Evolutionary conservation across 2,329 filamentous ascomycete genomes (phyloP), one percentile per base, ranked within the genome.

Genomic region (Penicillium sp.): DNA sequence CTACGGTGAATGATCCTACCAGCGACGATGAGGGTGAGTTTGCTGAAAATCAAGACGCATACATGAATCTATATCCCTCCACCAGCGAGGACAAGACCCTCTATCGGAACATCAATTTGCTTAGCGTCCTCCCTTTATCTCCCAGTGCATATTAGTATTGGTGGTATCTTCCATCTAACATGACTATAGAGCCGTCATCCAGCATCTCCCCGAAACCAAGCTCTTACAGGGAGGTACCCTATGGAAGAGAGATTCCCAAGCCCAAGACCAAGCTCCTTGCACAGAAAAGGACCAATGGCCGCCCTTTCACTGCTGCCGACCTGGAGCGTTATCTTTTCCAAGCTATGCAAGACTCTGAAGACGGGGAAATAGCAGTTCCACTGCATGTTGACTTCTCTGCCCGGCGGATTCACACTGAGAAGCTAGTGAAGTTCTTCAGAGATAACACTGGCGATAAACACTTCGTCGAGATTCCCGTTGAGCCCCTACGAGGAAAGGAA

Each of bases 341-440:
- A 29, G 6, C 2, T 18, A 2, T 36, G 34, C 11, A 13, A 5
- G 3, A 3, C n/a, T 42, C 5, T 1, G 24, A 38, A 21, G 42
- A 49, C 6, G 21, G 39, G 14, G 48, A 31, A 11, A n/a, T 31
- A 1, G 2, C 22, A 1, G 10, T 13, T 4, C 36, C 32, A 4
- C 21, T 14, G 8, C 7, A 42, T 5, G 6, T 21, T 2, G 36
- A 40, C 27, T n/a, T 40, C 21, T 21, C n/a, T 14, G 29, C 29
- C 5, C 46, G 39, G 8, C 42, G 31, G 40, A 22, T 40, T 1
- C 34, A 4, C 8, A 53, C 47, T 11, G 24, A 34, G 13, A 45
- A 31, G 32, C 24, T 51, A 11, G 50, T 61, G 1, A 10, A 29
- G 6, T 48, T 45, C 36, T 61, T 61, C 18, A 27, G 47, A 14